Evolutionary conservation across 2,329 filamentous ascomycete species (phyloP).

Genomic region (Rhinocladiella mackenziei): DNA sequence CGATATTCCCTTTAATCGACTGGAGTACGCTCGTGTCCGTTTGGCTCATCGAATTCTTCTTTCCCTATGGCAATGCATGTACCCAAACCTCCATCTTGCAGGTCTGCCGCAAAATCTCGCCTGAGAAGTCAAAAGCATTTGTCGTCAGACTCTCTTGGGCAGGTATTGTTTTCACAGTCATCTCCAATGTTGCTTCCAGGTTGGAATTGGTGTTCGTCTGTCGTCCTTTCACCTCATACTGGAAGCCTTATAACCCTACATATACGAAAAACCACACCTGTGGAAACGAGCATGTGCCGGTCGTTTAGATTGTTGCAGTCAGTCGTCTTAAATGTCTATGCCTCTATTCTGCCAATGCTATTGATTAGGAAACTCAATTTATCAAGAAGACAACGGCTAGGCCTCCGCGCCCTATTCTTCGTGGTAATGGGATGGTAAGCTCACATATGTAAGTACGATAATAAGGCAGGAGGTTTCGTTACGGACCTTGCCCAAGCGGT

Average conservation of each 20-base stretch:
- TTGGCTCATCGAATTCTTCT: slow-evolving; percentile 22
- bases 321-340: slow-evolving; percentile 21
- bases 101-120: slow-evolving; percentile 19
- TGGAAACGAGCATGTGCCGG: slow-evolving; percentile 15
- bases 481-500: not conserved
- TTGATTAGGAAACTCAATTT: slow-evolving; percentile 13
- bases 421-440: slow-evolving; percentile 23
- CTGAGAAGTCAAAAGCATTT: slow-evolving; percentile 13
- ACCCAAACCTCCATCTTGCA: slow-evolving; percentile 20
- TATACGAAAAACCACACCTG: slow-evolving; percentile 13
- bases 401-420: slow-evolving; percentile 20
- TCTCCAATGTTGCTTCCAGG: slow-evolving; percentile 10
- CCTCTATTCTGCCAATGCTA: slow-evolving; percentile 22
- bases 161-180: slow-evolving; percentile 14
- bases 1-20: slow-evolving; percentile 11
- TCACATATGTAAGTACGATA: slow-evolving; percentile 12
- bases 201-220: slow-evolving; percentile 17
- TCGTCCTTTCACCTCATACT: slow-evolving; percentile 15
- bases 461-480: no score
- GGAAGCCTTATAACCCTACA: slow-evolving; percentile 16
- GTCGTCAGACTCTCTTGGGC: slow-evolving; percentile 18
- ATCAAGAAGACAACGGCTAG: slow-evolving; percentile 10
- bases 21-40: slow-evolving; percentile 14
- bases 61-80: slow-evolving; percentile 17
- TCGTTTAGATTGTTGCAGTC: slow-evolving; percentile 18